phyloP scores from a whole-genome alignment of 2,329 filamentous ascomycete genomes.

The Intubia oerlemansii region DNA sequence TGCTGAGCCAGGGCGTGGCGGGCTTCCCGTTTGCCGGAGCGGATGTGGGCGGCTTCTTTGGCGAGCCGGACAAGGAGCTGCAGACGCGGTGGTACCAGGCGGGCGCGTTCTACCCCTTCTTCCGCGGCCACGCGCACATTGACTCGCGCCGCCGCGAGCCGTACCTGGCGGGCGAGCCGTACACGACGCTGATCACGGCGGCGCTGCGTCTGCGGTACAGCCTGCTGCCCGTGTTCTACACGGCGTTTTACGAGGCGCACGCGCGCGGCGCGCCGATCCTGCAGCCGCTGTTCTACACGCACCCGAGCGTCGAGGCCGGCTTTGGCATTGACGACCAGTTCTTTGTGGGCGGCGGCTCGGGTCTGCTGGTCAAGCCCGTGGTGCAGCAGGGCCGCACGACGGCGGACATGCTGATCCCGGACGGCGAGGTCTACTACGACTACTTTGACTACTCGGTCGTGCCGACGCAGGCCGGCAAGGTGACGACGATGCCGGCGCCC shows the following conservation, averaged over 20 bases:
- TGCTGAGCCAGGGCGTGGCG: constrained; percentile 76
- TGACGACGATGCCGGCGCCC: constrained; percentile 49
- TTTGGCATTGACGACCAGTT: constrained; percentile 84
- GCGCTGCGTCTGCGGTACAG: constrained; percentile 77
- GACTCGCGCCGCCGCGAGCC: constrained; percentile 88
- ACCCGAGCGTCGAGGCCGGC: constrained; percentile 69
- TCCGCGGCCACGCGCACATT: constrained; percentile 92
- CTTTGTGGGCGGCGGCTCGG: constrained; percentile 73
- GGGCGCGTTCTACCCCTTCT: constrained; percentile 93
- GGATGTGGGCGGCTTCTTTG: constrained; percentile 95
- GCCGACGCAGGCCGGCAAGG: constrained; percentile 45
- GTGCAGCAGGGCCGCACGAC: constrained; percentile 53
- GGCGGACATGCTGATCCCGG: constrained; percentile 69
- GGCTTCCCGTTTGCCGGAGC: constrained; percentile 89
- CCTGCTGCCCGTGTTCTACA: constrained; percentile 87
- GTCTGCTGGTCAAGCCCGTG: constrained; percentile 82
- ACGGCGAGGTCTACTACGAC: constrained; percentile 80
- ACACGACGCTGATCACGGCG: constrained; percentile 67
- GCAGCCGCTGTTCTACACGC: constrained; percentile 80
- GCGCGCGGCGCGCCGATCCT: constrained; percentile 70
- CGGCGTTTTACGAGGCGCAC: constrained; percentile 80
- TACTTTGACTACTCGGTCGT: constrained; percentile 77
- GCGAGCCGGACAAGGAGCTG: constrained; percentile 83
- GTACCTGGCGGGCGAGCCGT: constrained; percentile 68
- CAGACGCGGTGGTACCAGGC: constrained; percentile 91